Evolutionary conservation across 257 asterid species (phyloP), one percentile per base, ranked within the genome.

Genomic region (Jaltomata sinuosa): DNA sequence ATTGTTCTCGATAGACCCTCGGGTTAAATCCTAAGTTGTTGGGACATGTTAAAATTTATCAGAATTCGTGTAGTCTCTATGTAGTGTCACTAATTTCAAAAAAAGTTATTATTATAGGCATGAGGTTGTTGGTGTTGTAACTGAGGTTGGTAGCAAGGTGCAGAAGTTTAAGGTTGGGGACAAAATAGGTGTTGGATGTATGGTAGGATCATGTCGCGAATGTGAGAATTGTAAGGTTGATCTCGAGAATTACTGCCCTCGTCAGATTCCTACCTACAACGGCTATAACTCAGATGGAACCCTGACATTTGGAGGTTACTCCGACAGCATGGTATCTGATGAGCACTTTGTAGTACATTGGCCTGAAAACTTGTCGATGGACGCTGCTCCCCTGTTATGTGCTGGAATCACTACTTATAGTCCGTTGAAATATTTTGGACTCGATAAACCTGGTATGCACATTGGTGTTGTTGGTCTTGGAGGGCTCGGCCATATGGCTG

Each of bases 391-490:
- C 31, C 88, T 92, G 38, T 86, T 89, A 6, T 91, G 96, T 19
- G 94, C 96, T 0, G 94, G 96, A 11, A 90, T 92, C 22, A 92
- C 96, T 0, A 91, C 94, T 4, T 92, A 92, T 84, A 92, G 93
- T 79, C 95, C 95, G 1, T 57, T 90, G 88, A 82, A 83, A 74
- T 77, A 90, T 78, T 92, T 50, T 25, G 93, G 93, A 18, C 95
- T 92, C 10, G 92, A 92, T 69, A 92, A 92, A 79, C 93, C 91
- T 0, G 92, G 95, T 19, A 22, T 85, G 84, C 86, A 61, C 1
- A 77, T 92, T 5, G 94, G 94, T 4, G 84, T 91, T 11, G 92
- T 92, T 6, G 93, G 93, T 12, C 89, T 89, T 4, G 95, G 93
- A 3, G 95, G 95, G 49, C 92, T 92, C 0, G 94, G 96, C 2